Evolutionary conservation across 305 asterid species (phyloP), one percentile per base, ranked within the genome.

Genomic region (Fraxinus ornus): DNA sequence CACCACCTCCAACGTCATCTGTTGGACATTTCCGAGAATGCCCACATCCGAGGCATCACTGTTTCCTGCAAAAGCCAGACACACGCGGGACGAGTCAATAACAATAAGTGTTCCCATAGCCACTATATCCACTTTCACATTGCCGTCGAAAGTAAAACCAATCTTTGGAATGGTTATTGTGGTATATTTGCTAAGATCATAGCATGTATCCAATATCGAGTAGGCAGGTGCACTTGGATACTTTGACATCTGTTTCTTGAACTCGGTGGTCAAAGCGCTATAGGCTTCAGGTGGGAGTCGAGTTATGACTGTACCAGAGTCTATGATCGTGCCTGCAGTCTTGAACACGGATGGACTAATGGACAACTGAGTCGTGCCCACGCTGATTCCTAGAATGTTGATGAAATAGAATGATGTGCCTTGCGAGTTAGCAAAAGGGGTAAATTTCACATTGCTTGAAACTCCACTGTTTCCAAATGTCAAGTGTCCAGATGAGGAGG

Each of bases 231-330:
- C 95, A n/a, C 81, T 35, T 44, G 92, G 89, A 76, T 93, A 94
- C 83, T 71, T 81, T 3, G 84, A 2, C 99, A 94, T 95, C 21
- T 15, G 77, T 78, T 89, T 71, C 81, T 81, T 84, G 83, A 94
- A 94, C 1, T 87, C 89, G 0, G 88, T 10, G 9, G 90, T 88
- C 86, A 95, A 6, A 0, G 88, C 86, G 17, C 64, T 9, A 87
- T 95, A 94, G 0, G 93, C 96, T 1, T 86, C 24, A 0, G 94
- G 88, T 1, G 96, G 94, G 13, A 94, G 89, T 1, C 98, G 91
- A 3, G 97, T 91, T 19, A 93, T 87, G 52, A 93, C 95, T 26
- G 97, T 91, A 22, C 99, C 98, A 0, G 99, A 95, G 87, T 95
- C 99, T 35, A 95, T 88, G 32, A 95, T 78, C 0, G 87, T 87